Evolutionary conservation across 1,139 yeast genomes (phyloP), one percentile per base, ranked within the genome.

Genomic region (Neolecta irregularis): DNA sequence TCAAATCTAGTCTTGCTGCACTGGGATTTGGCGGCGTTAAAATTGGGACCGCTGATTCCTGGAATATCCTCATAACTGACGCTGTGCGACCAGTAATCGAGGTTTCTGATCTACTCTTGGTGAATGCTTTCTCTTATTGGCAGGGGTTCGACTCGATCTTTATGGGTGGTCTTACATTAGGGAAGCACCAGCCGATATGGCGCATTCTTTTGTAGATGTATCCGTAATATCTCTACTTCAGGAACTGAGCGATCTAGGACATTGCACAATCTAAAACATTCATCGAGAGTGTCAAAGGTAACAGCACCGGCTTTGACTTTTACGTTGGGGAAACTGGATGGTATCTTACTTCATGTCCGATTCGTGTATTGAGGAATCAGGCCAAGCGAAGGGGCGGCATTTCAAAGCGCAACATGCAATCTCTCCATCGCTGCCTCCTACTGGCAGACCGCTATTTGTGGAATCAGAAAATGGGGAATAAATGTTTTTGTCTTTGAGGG

Each of bases 311-410:
- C 58, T 67, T 83, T 49, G 67, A 70, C 42, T 81, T 85, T 66
- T 83, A 88, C 83, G 88, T 85, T 52, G 96, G 96, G 56, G 96
- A 88, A 67, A 88, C 96, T 47, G 98, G 96, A 49, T 85, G 95
- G n/a, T n/a, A n/a, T n/a, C n/a, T n/a, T n/a, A n/a, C n/a, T n/a
- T n/a, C n/a, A n/a, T n/a, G n/a, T n/a, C n/a, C n/a, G n/a, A n/a
- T n/a, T n/a, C n/a, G n/a, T n/a, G n/a, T n/a, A n/a, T n/a, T n/a
- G n/a, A n/a, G n/a, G n/a, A n/a, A n/a, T n/a, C n/a, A n/a, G n/a
- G 94, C 93, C 96, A 54, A 71, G 93, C 31, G 73, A 66, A 8
- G 98, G 98, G 57, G 72, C 81, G 45, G 60, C 64, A 55, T 83
- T 61, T 51, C 57, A 72, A 53, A 41, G 28, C 26, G 42, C 51